Conservation (phyloP, 108 stramenopile genomes). For the Heterococcus sp. region DNA sequence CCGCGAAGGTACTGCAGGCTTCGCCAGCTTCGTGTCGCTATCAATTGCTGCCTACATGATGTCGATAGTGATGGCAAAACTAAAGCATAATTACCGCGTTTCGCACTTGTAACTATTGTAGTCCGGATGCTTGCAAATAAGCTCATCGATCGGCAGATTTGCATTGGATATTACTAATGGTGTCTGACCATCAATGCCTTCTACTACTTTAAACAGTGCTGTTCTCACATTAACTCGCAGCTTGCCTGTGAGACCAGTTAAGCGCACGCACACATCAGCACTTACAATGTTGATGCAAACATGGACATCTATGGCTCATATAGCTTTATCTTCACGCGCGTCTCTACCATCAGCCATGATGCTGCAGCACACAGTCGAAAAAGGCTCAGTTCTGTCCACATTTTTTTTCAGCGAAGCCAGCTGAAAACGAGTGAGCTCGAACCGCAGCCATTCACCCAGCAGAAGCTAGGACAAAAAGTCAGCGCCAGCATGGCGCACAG, state of each 20-base stretch:
- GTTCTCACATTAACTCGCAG: conserved; percentile 2
- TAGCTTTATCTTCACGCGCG: too few species aligned
- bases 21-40: background rate
- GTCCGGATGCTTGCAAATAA: conserved; percentile 22
- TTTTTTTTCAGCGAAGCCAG: too few species aligned
- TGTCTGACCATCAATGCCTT: background rate
- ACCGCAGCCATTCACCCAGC: too few species aligned
- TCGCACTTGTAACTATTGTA: conserved; percentile 17
- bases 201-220: conserved; percentile 12
- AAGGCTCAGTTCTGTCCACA: too few species aligned
- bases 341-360: too few species aligned
- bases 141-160: conserved; percentile 35
- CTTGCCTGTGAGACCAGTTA: too few species aligned
- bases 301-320: background rate
- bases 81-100: background rate
- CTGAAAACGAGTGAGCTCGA: too few species aligned
- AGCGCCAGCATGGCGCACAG: too few species aligned
- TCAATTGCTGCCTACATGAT: background rate
- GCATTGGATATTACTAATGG: conserved; percentile 18
- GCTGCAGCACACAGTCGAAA: too few species aligned
- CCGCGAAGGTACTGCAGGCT: background rate
- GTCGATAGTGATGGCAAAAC: background rate
- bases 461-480: too few species aligned
- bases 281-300: background rate
- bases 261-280: too few species aligned